Percentiles rank a stretch among this genome's conserved stretches.
These are phyloP conservation scores for Aegle marmelos DNA, from an alignment of 345 rosid species.

Conservation along the genomic window DNA sequence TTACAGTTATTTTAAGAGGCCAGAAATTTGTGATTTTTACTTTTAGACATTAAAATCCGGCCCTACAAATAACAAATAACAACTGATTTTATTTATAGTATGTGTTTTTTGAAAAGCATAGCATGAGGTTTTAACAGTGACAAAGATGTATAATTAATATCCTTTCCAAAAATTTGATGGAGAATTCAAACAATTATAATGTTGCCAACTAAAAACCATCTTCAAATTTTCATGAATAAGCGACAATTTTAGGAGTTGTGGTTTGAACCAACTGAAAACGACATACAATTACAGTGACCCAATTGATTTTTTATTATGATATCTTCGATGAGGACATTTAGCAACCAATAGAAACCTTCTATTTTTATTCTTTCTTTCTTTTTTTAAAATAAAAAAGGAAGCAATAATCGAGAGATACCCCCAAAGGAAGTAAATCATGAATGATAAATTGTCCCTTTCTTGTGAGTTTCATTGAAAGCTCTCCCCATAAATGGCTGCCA, in stretches of 20 bases:
- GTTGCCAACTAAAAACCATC: slow-evolving; percentile 7
- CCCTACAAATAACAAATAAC: too few relatives aligned
- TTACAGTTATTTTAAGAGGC: too few relatives aligned
- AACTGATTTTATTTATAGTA: too few relatives aligned
- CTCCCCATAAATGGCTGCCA: slow-evolving; percentile 18
- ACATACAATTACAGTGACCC: neutral
- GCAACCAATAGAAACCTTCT: neutral
- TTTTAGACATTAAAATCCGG: too few relatives aligned
- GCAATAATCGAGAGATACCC: neutral
- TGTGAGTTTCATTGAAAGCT: slow-evolving; percentile 22
- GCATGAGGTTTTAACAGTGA: too few relatives aligned
- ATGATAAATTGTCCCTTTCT: slow-evolving; percentile 15
- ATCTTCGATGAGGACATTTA: neutral
- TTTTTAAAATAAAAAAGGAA: neutral
- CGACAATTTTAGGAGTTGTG: slow-evolving; percentile 6
- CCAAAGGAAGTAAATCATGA: neutral
- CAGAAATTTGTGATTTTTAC: too few relatives aligned
- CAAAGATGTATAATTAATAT: too few relatives aligned
- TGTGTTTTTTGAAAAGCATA: too few relatives aligned
- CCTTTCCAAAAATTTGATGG: too few relatives aligned
- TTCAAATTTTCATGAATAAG: neutral
- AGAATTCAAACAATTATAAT: neutral
- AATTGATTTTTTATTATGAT: neutral
- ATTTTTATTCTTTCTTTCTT: neutral
- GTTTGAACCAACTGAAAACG: slow-evolving; percentile 13